These are phyloP conservation scores for Penicillium hesseltinei DNA, from an alignment of 2,329 filamentous ascomycete species.

Conservation along the genomic window DNA sequence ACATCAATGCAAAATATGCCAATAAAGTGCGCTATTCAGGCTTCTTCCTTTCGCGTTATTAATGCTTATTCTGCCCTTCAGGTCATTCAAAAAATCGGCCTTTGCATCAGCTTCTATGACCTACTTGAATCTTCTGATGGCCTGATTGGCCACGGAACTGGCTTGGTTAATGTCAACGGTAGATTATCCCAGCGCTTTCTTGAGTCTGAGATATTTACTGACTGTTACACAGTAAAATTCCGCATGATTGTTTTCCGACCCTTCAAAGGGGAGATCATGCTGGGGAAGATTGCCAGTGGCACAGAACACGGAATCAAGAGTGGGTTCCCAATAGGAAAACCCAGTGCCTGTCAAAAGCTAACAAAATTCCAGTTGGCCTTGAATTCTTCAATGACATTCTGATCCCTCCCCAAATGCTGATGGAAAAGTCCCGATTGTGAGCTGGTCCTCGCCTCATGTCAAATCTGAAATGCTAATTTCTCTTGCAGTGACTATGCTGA, in stretches of 20 bases:
- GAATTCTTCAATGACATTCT: constrained; percentile 96
- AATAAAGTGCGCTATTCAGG: constrained; percentile 64
- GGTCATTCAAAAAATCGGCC: constrained; percentile 89
- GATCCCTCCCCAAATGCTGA: constrained; percentile 70
- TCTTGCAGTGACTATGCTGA: constrained; percentile 66
- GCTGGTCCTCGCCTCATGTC: constrained; percentile 29
- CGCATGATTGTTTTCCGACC: constrained; percentile 90
- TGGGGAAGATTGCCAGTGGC: constrained; percentile 76
- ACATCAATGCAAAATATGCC: constrained; percentile 94
- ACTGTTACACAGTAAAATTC: constrained; percentile 69
- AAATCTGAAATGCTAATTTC: constrained; percentile 20
- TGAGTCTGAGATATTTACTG: neutral
- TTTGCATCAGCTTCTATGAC: constrained; percentile 93
- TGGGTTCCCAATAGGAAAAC: constrained; percentile 38
- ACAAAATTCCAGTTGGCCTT: constrained; percentile 61
- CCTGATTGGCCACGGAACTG: constrained; percentile 86
- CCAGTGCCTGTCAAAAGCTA: constrained; percentile 1
- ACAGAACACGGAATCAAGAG: constrained; percentile 70
- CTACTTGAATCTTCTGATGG: constrained; percentile 87
- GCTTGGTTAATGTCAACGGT: constrained; percentile 93
- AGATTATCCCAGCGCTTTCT: constrained; percentile 13
- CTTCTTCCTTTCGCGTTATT: neutral
- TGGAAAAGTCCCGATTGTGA: constrained; percentile 74
- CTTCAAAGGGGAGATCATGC: constrained; percentile 89
- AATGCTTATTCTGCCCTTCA: constrained; percentile 32